Evolutionary conservation across 129 eudicot genomes (phyloP).

Genomic region (Centaurea solstitialis): DNA sequence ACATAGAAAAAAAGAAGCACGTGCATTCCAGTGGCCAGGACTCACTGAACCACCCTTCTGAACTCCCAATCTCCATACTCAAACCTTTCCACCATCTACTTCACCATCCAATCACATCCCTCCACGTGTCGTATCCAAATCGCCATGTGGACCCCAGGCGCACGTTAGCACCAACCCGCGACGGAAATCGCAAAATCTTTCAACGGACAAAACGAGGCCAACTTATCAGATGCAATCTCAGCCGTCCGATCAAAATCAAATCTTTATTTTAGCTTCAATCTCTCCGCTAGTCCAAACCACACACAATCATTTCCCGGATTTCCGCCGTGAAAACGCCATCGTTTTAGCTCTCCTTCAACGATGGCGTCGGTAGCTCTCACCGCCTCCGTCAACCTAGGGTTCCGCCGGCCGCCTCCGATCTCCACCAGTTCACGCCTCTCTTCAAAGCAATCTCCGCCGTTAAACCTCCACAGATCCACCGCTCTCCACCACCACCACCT

Average conservation of each 20-base stretch:
- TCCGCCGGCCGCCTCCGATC: conserved; percentile 49
- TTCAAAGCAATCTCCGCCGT: conserved; percentile 25
- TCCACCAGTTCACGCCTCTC: conserved; percentile 20
- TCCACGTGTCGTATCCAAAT: conserved; percentile 33
- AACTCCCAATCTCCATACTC: background rate
- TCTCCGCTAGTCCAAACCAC: conserved; percentile 1
- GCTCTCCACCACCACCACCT: background rate
- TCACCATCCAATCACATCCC: background rate
- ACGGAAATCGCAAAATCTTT: conserved; percentile 21
- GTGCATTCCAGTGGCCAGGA: conserved; percentile 21
- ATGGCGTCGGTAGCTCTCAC: conserved; percentile 85
- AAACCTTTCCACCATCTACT: conserved; percentile 13
- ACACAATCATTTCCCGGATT: conserved; percentile 15
- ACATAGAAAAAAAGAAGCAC: background rate
- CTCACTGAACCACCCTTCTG: background rate
- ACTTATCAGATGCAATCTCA: background rate
- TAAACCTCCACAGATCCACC: conserved; percentile 43
- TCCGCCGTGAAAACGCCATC: conserved; percentile 36
- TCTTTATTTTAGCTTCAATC: background rate
- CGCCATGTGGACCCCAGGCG: conserved; percentile 12
- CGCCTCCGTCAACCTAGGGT: conserved; percentile 55
- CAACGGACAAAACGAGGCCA: conserved; percentile 37
- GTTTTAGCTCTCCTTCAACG: conserved; percentile 21
- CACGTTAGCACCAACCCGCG: conserved; percentile 8
- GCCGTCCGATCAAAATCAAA: conserved; percentile 20